Percentiles rank a stretch among this genome's conserved stretches.
Evolutionary conservation across 1,284 basidiomycete genomes (phyloP).

Genomic region (Trametes versicolor): DNA sequence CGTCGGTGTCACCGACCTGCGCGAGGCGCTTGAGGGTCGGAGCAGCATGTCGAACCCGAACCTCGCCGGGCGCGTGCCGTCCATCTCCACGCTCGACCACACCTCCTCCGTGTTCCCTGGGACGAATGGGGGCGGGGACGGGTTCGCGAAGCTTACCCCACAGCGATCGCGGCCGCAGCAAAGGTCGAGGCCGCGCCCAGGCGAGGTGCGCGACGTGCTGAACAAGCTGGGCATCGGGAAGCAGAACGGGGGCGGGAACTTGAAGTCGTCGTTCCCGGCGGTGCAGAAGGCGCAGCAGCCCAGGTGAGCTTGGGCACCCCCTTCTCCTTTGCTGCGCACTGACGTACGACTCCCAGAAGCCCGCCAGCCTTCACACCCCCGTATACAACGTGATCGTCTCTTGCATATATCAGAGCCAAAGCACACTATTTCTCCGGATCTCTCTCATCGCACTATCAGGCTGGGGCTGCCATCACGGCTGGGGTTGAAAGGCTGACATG

Average conservation of each 20-base stretch:
- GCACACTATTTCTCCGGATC: neutral
- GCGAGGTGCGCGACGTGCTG: constrained; percentile 82
- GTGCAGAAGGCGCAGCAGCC: constrained; percentile 53
- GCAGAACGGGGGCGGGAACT: constrained; percentile 62
- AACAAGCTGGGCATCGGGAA: constrained; percentile 82
- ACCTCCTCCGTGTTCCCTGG: constrained; percentile 58
- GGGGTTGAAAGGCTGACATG: constrained; percentile 17
- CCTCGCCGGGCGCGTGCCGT: constrained; percentile 62
- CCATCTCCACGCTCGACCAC: constrained; percentile 80
- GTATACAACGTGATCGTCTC: constrained; percentile 22
- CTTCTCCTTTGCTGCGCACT: neutral
- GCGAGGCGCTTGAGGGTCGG: constrained; percentile 87
- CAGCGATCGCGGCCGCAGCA: constrained; percentile 66
- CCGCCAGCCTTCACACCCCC: constrained; percentile 30
- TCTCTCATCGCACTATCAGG: constrained; percentile 1
- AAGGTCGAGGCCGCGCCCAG: constrained; percentile 59
- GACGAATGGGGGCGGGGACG: constrained; percentile 33
- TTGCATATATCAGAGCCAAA: neutral
- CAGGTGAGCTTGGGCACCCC: constrained; percentile 41
- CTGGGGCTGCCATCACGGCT: constrained; percentile 2
- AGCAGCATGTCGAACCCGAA: constrained; percentile 82
- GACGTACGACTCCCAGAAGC: constrained; percentile 7
- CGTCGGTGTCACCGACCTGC: constrained; percentile 86
- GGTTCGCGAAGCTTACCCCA: constrained; percentile 50
- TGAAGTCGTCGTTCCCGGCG: constrained; percentile 75